Base-by-base conservation (phyloP, 371 early-diverging fungal species). In the Actinomortierella wolfii region DNA sequence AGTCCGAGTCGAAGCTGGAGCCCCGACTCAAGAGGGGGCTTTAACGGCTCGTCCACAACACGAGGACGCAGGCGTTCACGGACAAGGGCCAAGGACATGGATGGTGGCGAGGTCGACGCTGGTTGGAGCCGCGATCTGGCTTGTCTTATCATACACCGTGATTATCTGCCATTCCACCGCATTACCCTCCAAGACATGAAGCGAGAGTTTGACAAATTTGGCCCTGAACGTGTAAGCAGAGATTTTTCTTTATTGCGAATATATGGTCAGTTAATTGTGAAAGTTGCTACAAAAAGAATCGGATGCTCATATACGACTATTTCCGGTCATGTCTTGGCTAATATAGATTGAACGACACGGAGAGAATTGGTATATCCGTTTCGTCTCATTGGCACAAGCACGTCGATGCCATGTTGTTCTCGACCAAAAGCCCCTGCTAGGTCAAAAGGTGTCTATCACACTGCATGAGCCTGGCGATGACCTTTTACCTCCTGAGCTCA, bases 331-430 rank as follows among this genome's bases (percentile, higher is more conserved):
- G n/a, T n/a, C n/a, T n/a, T n/a, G n/a, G n/a, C n/a, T 45, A 41
- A 39, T 40, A 39, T 63, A 82, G 80, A 76, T 83, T 26, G 81
- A 79, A 44, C 80, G 82, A 18, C 82, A 86, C 64, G 81, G 79
- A 11, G 80, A 81, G n/a, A 78, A 83, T 50, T 86, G 86, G 86
- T 76, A 79, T 46, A 78, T 84, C 21, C 80, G 82, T 1, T 86
- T 86, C 58, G 83, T 82, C 39, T 84, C 86, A 7, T 29, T 78
- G 7, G 77, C 71, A n/a, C 71, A 79, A 8, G 86, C 84, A 15
- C 78, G 79, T 43, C 77, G 71, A 41, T 84, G 82, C 14, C 74
- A 79, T 54, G 76, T 77, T 23, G 80, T 80, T 23, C 64, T 76
- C 15, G 65, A 79, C 25, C 74, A 78, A 41, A 79, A 81, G 29